A percentile compares a stretch with the other conserved stretches of the same genome.
phyloP scores from a whole-genome alignment of 2,329 filamentous ascomycete genomes.

The Paecilomyces fulvus region DNA sequence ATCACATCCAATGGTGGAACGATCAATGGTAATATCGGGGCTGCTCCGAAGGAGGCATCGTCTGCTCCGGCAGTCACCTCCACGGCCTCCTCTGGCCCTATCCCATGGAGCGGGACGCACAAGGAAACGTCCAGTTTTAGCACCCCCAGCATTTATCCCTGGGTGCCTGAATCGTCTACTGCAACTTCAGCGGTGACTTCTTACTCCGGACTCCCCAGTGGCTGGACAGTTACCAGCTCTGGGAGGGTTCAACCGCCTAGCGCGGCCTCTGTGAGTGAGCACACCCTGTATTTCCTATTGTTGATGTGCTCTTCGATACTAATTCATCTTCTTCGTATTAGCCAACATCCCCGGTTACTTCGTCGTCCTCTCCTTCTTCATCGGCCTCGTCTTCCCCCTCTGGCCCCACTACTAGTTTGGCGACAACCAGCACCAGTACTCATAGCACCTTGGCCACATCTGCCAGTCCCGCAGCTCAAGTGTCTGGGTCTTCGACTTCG shows the following conservation, averaged over 20 bases:
- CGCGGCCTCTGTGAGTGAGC: conserved; percentile 60
- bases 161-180: conserved; percentile 47
- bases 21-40: conserved; percentile 56
- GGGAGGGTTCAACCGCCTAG: conserved; percentile 71
- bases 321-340: conserved; percentile 16
- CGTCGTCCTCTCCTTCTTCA: conserved; percentile 37
- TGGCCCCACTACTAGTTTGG: conserved; percentile 32
- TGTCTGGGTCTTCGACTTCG: conserved; percentile 2
- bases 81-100: conserved; percentile 50
- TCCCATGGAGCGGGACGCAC: conserved; percentile 54
- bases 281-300: conserved; percentile 20
- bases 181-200: conserved; percentile 35
- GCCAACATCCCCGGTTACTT: conserved; percentile 48
- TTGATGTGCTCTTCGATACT: neutral
- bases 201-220: conserved; percentile 57
- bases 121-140: conserved; percentile 37
- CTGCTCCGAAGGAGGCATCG: conserved; percentile 32
- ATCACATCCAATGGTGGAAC: conserved; percentile 73
- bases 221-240: conserved; percentile 70
- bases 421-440: neutral
- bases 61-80: conserved; percentile 56
- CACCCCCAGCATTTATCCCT: conserved; percentile 59
- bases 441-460: conserved; percentile 5
- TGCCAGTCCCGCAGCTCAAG: neutral
- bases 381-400: conserved; percentile 39